These are phyloP conservation scores for Acacia crassicarpa DNA, from an alignment of 306 rosid species.

Conservation along the genomic window DNA sequence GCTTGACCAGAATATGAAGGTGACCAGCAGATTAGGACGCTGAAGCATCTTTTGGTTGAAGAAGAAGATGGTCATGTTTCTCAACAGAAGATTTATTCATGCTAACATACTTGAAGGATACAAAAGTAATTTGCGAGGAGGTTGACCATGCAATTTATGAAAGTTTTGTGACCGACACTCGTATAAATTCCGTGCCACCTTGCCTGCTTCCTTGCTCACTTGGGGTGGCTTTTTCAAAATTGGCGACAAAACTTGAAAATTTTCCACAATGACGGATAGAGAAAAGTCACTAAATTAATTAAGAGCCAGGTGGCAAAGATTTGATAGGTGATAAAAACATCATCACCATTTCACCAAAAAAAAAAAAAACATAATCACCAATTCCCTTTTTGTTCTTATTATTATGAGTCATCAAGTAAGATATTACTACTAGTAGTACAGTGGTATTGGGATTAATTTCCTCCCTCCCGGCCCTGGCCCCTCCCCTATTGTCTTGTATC, in stretches of 20 bases:
- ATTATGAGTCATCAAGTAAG: no score
- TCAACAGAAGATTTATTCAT: background rate
- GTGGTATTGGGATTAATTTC: no score
- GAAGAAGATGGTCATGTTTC: background rate
- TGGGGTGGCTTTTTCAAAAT: background rate
- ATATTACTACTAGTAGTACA: no score
- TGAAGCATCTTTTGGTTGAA: background rate
- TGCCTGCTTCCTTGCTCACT: background rate
- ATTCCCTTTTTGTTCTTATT: no score
- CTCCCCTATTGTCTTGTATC: no score
- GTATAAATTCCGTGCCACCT: background rate
- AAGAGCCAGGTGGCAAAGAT: background rate
- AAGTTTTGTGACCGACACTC: background rate
- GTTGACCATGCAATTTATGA: background rate
- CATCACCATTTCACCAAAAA: no score
- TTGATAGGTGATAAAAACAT: no score
- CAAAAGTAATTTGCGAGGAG: background rate
- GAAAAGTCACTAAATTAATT: background rate
- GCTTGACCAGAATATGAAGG: slow-evolving; percentile 22
- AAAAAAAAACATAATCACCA: no score
- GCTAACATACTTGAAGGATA: background rate
- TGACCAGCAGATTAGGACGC: background rate
- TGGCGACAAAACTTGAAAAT: background rate
- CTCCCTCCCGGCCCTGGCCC: no score
- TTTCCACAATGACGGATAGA: background rate